Percentiles rank a stretch among this genome's conserved stretches.
Evolutionary conservation across 805 yeast species (phyloP).

Genomic region (Myxozyma nipponensis): DNA sequence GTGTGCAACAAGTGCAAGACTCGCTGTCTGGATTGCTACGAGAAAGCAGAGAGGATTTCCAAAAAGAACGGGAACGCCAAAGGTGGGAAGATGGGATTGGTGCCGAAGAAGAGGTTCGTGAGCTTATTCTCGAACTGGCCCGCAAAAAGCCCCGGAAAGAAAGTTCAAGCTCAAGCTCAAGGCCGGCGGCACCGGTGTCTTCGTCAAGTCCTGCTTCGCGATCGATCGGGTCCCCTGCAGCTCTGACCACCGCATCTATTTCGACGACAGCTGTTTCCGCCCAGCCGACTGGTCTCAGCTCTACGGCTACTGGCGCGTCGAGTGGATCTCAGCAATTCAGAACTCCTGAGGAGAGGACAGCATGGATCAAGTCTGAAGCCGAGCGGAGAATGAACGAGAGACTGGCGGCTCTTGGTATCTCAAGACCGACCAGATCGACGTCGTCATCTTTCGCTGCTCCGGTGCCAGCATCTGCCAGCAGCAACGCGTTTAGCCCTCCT

Average conservation of each 20-base stretch:
- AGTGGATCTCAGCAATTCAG: conserved; percentile 34
- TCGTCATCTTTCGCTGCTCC: conserved; percentile 21
- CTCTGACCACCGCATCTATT: neutral
- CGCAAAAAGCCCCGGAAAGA: neutral
- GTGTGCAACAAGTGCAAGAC: conserved; percentile 61
- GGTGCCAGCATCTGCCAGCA: conserved; percentile 37
- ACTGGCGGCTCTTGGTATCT: conserved; percentile 72
- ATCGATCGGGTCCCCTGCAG: conserved; percentile 1
- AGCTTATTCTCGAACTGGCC: conserved; percentile 56
- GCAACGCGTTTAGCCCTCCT: conserved; percentile 24
- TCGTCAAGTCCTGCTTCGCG: neutral
- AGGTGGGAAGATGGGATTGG: conserved; percentile 84
- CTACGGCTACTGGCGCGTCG: conserved; percentile 25
- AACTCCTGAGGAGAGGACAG: conserved; percentile 66
- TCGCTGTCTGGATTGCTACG: conserved; percentile 46
- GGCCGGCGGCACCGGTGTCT: neutral
- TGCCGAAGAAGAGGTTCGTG: conserved; percentile 61
- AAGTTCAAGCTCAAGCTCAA: neutral
- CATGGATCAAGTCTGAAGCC: conserved; percentile 78
- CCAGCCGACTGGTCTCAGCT: conserved; percentile 6
- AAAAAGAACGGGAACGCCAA: conserved; percentile 47
- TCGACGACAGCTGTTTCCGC: conserved; percentile 2
- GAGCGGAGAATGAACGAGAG: conserved; percentile 79
- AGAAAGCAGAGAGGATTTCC: conserved; percentile 33
- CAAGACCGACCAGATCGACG: conserved; percentile 18